Evolutionary conservation across 2,329 filamentous ascomycete genomes (phyloP).

Genomic region (Epichloe baconii): DNA sequence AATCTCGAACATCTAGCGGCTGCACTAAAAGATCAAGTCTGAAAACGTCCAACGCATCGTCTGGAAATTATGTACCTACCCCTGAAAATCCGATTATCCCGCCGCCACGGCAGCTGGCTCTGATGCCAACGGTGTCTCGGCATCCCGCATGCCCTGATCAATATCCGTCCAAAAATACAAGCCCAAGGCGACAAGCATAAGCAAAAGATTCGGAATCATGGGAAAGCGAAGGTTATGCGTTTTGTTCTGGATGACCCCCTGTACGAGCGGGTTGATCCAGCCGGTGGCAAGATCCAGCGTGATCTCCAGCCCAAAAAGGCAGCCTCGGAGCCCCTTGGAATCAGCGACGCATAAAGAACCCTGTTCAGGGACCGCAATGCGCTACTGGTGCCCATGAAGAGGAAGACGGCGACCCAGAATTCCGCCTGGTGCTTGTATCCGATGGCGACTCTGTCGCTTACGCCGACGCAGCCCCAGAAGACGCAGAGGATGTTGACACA

Average conservation of each 20-base stretch:
- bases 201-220: slow-evolving; percentile 11
- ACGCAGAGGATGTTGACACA: slow-evolving; percentile 9
- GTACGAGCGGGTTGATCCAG: slow-evolving; percentile 11
- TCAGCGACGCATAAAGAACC: slow-evolving; percentile 9
- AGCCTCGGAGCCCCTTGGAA: slow-evolving; percentile 10
- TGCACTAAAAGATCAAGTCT: too few species aligned
- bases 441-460: slow-evolving; percentile 6
- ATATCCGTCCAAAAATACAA: slow-evolving; percentile 10
- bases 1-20: too few species aligned
- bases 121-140: slow-evolving; percentile 5
- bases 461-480: slow-evolving; percentile 11
- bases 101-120: neutral
- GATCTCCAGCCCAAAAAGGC: slow-evolving; percentile 10
- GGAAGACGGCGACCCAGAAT: slow-evolving; percentile 8
- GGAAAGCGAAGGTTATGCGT: slow-evolving; percentile 11
- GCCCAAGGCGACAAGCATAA: slow-evolving; percentile 7
- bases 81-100: neutral
- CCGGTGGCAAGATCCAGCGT: slow-evolving; percentile 10
- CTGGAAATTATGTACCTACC: neutral
- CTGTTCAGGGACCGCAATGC: slow-evolving; percentile 10
- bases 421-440: slow-evolving; percentile 11
- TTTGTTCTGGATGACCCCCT: slow-evolving; percentile 9
- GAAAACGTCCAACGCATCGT: neutral
- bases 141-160: slow-evolving; percentile 8
- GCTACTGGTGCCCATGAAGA: slow-evolving; percentile 11